Evolutionary conservation across 225 moss, liverwort and hornwort species (phyloP).

Genomic region (Climacium dendroides): DNA sequence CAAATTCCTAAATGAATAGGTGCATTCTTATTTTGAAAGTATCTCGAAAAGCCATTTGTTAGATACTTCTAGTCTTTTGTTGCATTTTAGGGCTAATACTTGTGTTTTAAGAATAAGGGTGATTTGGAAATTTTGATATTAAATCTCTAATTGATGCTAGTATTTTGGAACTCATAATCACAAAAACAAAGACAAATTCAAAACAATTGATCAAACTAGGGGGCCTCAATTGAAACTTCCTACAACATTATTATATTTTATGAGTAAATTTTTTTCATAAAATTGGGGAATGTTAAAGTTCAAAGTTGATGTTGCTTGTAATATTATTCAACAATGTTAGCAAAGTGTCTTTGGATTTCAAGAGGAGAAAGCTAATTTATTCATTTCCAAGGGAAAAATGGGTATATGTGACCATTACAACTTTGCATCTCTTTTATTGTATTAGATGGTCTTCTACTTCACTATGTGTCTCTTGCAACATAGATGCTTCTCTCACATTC

Average conservation of each 20-base stretch:
- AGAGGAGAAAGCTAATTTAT: background rate
- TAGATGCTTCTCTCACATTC: background rate
- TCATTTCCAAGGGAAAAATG: background rate
- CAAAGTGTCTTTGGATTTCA: background rate
- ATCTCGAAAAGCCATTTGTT: background rate
- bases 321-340: background rate
- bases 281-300: background rate
- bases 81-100: background rate
- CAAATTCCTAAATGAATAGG: background rate
- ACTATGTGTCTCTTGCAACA: fast-evolving
- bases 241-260: background rate
- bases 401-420: background rate
- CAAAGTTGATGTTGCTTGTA: background rate
- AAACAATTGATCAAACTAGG: background rate
- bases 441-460: background rate
- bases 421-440: background rate
- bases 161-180: background rate
- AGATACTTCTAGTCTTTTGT: fast-evolving
- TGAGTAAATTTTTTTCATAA: background rate
- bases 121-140: background rate
- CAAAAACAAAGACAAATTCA: background rate
- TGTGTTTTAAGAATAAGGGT: background rate
- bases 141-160: background rate
- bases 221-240: background rate
- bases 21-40: background rate